Base-by-base conservation (phyloP, 176 grass and related monocot species). In the Carex parvula region DNA sequence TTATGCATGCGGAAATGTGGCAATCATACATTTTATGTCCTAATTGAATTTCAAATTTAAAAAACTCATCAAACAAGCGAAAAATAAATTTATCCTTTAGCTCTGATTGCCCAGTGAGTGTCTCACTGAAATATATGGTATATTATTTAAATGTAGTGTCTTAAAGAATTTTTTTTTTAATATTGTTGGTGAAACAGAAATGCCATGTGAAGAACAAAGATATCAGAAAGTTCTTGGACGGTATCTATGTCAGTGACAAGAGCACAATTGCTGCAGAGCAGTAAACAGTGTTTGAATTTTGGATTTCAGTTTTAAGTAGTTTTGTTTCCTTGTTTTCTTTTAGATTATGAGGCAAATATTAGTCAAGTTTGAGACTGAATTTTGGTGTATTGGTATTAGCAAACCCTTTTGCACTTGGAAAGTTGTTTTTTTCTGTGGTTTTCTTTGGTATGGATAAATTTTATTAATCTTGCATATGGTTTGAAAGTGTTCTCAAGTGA, bases 161-260 rank as follows among this genome's bases (percentile, higher is more conserved):
- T 50, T 50, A 12, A 50, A 10, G 12, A 12, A 12, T 50, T 11
- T 9, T 18, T 57, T 3, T 73, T 44, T 61, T 30, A 7, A 8
- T 76, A 8, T 76, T 68, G 15, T 64, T 4, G 39, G 65, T 24
- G 3, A 1, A 84, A 86, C 90, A 94, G 88, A 94, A 94, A 92
- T 94, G 92, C 65, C 90, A 92, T 5, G 92, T 94, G 21, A 94
- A 94, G 61, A 94, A 92, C n/a, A 94, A 94, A 66, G 90, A 94
- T 74, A 94, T 94, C 81, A 76, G 90, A 82, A 94, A 94, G 86
- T 92, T 94, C 64, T 83, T 92, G 88, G 92, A 94, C 56, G 92
- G 88, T 80, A 94, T 94, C 39, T 92, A 92, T 62, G 86, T 94
- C 22, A 94, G 92, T 22, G 92, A 94, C 76, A 92, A 92, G 81